A percentile compares a stretch with the other conserved stretches of the same genome.
phyloP scores from a whole-genome alignment of 345 rosid genomes.

The Lepidium sativum region DNA sequence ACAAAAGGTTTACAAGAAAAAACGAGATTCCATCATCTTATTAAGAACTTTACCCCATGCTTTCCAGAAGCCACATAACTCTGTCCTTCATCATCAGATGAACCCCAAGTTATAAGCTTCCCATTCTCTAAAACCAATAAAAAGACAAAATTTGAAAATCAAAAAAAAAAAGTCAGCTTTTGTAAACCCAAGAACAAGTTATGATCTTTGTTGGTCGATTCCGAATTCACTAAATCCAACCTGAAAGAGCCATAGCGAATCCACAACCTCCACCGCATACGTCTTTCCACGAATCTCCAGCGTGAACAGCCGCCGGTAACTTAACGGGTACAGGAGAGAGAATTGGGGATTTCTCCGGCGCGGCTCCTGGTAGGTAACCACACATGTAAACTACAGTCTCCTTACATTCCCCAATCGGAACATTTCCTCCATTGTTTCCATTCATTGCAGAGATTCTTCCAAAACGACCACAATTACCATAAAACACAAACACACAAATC shows the following conservation, averaged over 20 bases:
- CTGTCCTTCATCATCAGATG: slow-evolving; percentile 67
- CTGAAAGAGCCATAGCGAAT: slow-evolving; percentile 79
- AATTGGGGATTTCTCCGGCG: slow-evolving; percentile 56
- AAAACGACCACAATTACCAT: not conserved
- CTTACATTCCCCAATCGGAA: slow-evolving; percentile 30
- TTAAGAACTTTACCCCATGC: slow-evolving; percentile 61
- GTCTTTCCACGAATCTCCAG: slow-evolving; percentile 56
- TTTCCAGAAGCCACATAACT: slow-evolving; percentile 60
- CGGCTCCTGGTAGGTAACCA: slow-evolving; percentile 68
- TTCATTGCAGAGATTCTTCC: slow-evolving; percentile 18
- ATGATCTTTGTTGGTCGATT: not conserved
- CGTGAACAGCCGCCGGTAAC: slow-evolving; percentile 22
- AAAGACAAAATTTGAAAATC: not conserved
- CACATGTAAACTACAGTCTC: slow-evolving; percentile 47
- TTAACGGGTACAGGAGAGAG: slow-evolving; percentile 37
- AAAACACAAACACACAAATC: not conserved
- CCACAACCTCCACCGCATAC: slow-evolving; percentile 85
- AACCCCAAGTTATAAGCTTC: slow-evolving; percentile 81
- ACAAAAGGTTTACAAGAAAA: slow-evolving; percentile 5
- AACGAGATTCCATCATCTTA: slow-evolving; percentile 2
- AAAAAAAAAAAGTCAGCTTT: not conserved
- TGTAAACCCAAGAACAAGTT: not conserved
- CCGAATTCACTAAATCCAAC: slow-evolving; percentile 20
- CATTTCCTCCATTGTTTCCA: slow-evolving; percentile 22
- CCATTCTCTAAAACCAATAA: slow-evolving; percentile 38